Evolutionary conservation across 2,329 filamentous ascomycete species (phyloP), one percentile per base, ranked within the genome.

Genomic region (Ophiostoma montium): DNA sequence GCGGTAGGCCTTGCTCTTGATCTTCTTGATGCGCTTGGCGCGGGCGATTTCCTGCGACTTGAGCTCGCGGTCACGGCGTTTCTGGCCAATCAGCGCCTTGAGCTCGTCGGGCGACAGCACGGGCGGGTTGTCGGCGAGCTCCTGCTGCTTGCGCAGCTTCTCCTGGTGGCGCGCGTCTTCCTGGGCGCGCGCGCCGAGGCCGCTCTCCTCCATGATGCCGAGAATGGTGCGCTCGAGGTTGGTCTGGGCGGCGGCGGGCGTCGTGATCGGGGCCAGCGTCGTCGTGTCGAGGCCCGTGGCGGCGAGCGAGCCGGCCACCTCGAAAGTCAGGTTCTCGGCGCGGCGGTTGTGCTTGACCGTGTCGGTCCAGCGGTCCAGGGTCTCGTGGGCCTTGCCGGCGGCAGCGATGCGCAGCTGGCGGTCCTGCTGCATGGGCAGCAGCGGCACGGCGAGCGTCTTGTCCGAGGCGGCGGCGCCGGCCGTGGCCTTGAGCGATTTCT

Each of bases 1-100:
- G 49, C 90, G 85, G 62, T 94, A 98, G 0, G 88, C 78, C 65
- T 95, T 98, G 62, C 86, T 94, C 73, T 98, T 98, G 69, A 98
- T 98, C 71, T 96, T 96, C 69, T 95, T 95, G 67, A 98, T 87
- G 21, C 92, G 82, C 67, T 89, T 94, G 8, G 88, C 78, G 50
- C 88, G 83, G 39, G 88, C 82, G 60, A 94, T 84, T 65, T 96
- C 90, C 11, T 89, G 77, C 58, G 94, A 95, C 55, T 90, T 75
- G 8, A 95, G 68, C 59, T 96, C 90, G 56, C 92, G 76, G 54
- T 86, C 80, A 62, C 80, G 81, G 12, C 92, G 81, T 50, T 90
- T 75, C 60, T 89, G 80, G 44, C 82, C 79, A 50, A 82, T 74
- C 21, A 86, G 74, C 44, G 82, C 82, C 61, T 82, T 76, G 23